Percentiles rank a stretch among this genome's conserved stretches.
These are phyloP conservation scores for Cercospora zeae-maydis DNA, from an alignment of 2,329 filamentous ascomycete genomes.

Conservation along the genomic window DNA sequence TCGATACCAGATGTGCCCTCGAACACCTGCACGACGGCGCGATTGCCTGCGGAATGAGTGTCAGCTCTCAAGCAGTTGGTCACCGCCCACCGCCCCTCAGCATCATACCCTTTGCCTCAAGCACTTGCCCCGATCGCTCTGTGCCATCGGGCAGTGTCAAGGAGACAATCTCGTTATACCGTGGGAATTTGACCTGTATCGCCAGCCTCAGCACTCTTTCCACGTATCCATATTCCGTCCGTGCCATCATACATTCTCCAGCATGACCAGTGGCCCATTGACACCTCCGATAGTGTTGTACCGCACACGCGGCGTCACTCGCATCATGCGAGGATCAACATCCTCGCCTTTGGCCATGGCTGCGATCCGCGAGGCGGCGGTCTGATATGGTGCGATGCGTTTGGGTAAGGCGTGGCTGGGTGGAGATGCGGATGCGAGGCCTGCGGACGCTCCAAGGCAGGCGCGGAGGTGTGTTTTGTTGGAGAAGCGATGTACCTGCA, in stretches of 20 bases:
- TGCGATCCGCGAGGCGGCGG: slow-evolving; percentile 13
- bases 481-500: neutral
- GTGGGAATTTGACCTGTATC: slow-evolving; percentile 86
- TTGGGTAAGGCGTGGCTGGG: neutral
- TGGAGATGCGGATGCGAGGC: neutral
- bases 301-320: slow-evolving; percentile 68
- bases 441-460: neutral
- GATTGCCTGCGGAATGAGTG: slow-evolving; percentile 60
- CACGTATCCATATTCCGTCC: neutral
- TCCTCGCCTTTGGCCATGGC: slow-evolving; percentile 34
- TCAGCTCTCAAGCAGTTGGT: slow-evolving; percentile 10
- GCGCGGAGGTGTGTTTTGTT: neutral
- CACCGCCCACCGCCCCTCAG: neutral
- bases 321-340: slow-evolving; percentile 51
- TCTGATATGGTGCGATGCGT: neutral
- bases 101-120: slow-evolving; percentile 85
- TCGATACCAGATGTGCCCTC: slow-evolving; percentile 96
- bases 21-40: slow-evolving; percentile 96
- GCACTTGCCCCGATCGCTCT: slow-evolving; percentile 87
- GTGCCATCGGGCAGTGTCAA: slow-evolving; percentile 94
- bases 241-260: slow-evolving; percentile 74
- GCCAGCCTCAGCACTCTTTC: slow-evolving; percentile 14
- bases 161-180: slow-evolving; percentile 96
- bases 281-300: slow-evolving; percentile 99
- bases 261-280: slow-evolving; percentile 94